A percentile compares a stretch with the other conserved stretches of the same genome.
phyloP scores from a whole-genome alignment of 2,329 filamentous ascomycete genomes.

The Diaporthe sp. region DNA sequence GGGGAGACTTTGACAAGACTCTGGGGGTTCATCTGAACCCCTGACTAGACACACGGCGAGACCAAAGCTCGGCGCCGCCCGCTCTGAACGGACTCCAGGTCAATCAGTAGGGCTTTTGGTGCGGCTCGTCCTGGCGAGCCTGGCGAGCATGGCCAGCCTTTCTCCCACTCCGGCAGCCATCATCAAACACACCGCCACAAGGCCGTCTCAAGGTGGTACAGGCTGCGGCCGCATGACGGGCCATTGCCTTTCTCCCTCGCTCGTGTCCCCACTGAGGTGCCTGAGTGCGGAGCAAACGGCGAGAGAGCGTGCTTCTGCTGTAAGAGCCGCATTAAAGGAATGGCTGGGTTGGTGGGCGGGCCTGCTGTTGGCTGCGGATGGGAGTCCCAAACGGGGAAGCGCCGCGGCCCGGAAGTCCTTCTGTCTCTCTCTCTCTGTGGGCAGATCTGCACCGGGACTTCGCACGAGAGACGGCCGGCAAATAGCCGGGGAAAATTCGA shows the following conservation, averaged over 20 bases:
- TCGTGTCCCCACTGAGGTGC: conserved; percentile 30
- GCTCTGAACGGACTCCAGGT: conserved; percentile 1
- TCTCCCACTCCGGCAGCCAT: not conserved
- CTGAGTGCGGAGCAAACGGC: conserved; percentile 25
- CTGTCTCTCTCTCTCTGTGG: not conserved
- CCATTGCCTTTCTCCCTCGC: conserved; percentile 22
- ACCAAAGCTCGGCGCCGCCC: conserved; percentile 21
- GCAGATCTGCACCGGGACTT: not conserved
- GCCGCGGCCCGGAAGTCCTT: not conserved
- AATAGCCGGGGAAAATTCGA: too few relatives aligned
- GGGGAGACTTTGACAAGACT: conserved; percentile 1
- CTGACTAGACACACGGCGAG: conserved; percentile 3
- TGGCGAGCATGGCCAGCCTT: conserved; percentile 1
- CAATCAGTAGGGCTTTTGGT: conserved; percentile 1
- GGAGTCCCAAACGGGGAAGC: conserved; percentile 14
- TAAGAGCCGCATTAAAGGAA: conserved; percentile 42
- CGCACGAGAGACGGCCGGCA: not conserved
- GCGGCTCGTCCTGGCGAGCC: not conserved
- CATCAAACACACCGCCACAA: conserved; percentile 38
- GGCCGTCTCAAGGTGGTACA: conserved; percentile 34
- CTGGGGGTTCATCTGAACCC: conserved; percentile 9
- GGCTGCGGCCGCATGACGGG: conserved; percentile 31
- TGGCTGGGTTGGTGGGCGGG: conserved; percentile 34
- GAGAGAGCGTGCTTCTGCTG: not conserved
- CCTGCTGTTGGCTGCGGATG: conserved; percentile 4